Conservation (phyloP, 2,329 filamentous ascomycete genomes). For the Aspergillus clavatus region DNA sequence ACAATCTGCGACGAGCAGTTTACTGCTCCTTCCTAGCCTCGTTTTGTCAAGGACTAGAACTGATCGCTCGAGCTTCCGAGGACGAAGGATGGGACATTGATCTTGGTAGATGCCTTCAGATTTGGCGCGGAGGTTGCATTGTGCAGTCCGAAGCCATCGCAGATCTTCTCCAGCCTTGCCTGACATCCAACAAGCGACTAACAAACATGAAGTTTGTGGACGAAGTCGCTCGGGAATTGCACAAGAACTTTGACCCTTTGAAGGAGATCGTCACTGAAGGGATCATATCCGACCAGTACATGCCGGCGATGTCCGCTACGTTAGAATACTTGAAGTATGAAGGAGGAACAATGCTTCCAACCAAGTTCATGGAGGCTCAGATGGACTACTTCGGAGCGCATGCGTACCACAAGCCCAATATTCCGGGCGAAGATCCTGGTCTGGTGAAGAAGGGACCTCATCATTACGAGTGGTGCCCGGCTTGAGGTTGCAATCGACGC, state of each 20-base stretch:
- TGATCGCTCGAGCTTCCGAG: constrained; percentile 56
- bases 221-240: constrained; percentile 51
- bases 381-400: constrained; percentile 67
- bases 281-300: constrained; percentile 54
- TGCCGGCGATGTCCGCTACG: constrained; percentile 57
- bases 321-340: constrained; percentile 65
- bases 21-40: constrained; percentile 59
- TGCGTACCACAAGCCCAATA: constrained; percentile 52
- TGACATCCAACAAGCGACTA: constrained; percentile 22
- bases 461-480: constrained; percentile 59
- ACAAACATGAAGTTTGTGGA: constrained; percentile 40
- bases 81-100: constrained; percentile 54
- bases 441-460: constrained; percentile 53
- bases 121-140: constrained; percentile 68
- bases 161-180: constrained; percentile 48
- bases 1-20: constrained; percentile 56
- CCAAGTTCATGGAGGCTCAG: constrained; percentile 66
- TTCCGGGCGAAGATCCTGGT: constrained; percentile 50
- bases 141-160: constrained; percentile 64
- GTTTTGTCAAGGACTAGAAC: constrained; percentile 62
- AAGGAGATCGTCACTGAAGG: constrained; percentile 54
- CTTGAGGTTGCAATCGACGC: constrained; percentile 16
- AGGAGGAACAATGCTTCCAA: constrained; percentile 57
- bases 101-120: constrained; percentile 42
- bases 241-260: constrained; percentile 46